Base-by-base conservation (phyloP, 2,329 filamentous ascomycete species). In the Botrytis sinoallii region DNA sequence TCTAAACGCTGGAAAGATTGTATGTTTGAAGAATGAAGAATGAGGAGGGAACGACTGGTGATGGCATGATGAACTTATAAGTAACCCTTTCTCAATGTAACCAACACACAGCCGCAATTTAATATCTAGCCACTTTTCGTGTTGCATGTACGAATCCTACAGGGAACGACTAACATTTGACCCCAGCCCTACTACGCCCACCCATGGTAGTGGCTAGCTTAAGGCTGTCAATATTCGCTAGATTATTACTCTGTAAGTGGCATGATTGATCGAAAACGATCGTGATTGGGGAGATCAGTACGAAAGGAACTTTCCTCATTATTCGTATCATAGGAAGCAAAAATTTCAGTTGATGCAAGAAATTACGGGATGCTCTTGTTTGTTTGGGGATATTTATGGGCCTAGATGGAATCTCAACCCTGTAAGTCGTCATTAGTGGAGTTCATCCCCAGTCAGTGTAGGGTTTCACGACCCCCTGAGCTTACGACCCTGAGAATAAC, bases 31-130 rank as follows among this genome's bases (percentile, higher is more conserved):
- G 40, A 57, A 25, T 14, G 25, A 46, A 55, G 46, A 46, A 59
- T 25, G 44, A 59, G 22, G 12, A 20, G 46, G 25, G 46, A 67
- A 67, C 6, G 61, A 67, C 66, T 64, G 61, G 48, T 72, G 61
- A 48, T 67, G 29, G 42, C 57, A 46, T 59, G 29, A 55, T 67
- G 44, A 16, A 42, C 59, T 71, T 71, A 66, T 71, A 67, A 42
- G 48, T 59, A 67, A 44, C 46, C 38, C 60, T 55, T 57, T 40
- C 22, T 35, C 46, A 42, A n/a, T 44, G 35, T 32, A 67, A 72
- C 60, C 70, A 71, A 71, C 70, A 59, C 70, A 72, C 46, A 72
- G 70, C 70, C 61, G 70, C 38, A 72, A 55, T 72, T 57, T 66
- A n/a, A 42, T n/a, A 48, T 48, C 70, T 55, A 67, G 61, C 61